These are phyloP conservation scores for Camelina neglecta DNA, from an alignment of 345 rosid genomes.

Conservation along the genomic window DNA sequence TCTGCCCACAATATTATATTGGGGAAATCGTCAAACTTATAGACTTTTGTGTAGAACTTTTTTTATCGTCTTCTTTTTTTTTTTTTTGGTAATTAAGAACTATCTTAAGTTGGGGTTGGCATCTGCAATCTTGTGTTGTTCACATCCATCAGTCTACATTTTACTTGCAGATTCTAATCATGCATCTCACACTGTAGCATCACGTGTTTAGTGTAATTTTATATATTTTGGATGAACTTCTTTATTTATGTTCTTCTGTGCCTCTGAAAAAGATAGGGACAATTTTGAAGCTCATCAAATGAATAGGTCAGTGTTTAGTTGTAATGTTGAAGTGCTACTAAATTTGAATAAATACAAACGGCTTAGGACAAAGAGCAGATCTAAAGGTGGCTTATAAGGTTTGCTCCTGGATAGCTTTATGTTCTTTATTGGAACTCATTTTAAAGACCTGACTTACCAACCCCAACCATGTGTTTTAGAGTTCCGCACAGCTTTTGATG, in stretches of 20 bases:
- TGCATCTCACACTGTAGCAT: conserved; percentile 30
- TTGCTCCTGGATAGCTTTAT: conserved; percentile 42
- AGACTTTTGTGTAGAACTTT: conserved; percentile 30
- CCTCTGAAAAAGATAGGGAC: conserved; percentile 31
- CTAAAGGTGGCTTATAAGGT: conserved; percentile 45
- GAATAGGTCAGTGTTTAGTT: conserved; percentile 29
- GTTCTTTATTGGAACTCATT: conserved; percentile 44
- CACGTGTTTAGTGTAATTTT: conserved; percentile 25
- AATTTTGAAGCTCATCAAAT: conserved; percentile 10
- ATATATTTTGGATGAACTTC: not conserved
- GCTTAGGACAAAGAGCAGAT: conserved; percentile 44
- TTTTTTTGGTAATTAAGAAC: not conserved
- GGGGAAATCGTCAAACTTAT: conserved; percentile 33
- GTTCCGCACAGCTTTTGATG: conserved; percentile 46
- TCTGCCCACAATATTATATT: conserved; percentile 40
- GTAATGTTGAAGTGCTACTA: conserved; percentile 27
- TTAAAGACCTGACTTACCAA: conserved; percentile 49
- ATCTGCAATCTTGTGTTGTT: conserved; percentile 24
- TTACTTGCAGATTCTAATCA: conserved; percentile 6
- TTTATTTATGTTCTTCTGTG: conserved; percentile 4
- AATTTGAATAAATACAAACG: conserved; percentile 41
- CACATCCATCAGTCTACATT: conserved; percentile 27
- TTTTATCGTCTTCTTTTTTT: not conserved
- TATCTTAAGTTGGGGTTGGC: conserved; percentile 18
- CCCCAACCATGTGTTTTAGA: conserved; percentile 52